These are phyloP conservation scores for Mycena maculata DNA, from an alignment of 768 basidiomycete genomes.

Conservation along the genomic window DNA sequence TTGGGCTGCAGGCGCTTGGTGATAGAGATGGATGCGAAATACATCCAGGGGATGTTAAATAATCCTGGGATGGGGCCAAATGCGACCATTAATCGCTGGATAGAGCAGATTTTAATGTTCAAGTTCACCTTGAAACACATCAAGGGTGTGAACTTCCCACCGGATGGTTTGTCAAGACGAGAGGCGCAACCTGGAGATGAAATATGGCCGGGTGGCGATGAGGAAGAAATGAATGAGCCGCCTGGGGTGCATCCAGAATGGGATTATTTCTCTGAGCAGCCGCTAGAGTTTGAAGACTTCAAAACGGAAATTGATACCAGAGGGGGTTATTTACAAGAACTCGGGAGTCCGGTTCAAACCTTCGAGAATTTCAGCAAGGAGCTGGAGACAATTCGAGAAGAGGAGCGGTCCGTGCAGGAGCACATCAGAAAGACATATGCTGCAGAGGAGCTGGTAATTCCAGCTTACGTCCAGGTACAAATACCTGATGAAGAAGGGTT, in stretches of 20 bases:
- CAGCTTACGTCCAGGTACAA: constrained; percentile 11
- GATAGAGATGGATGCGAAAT: constrained; percentile 40
- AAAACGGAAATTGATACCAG: constrained; percentile 20
- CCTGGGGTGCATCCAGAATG: constrained; percentile 3
- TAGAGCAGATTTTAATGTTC: constrained; percentile 36
- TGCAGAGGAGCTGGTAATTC: background rate
- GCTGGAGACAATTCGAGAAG: background rate
- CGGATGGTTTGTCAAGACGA: constrained; percentile 38
- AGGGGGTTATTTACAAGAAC: constrained; percentile 17
- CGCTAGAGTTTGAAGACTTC: constrained; percentile 21
- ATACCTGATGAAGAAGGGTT: background rate
- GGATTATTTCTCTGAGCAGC: constrained; percentile 18
- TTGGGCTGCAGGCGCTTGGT: constrained; percentile 31
- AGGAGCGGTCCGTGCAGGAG: background rate
- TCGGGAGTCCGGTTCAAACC: background rate
- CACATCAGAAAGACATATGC: background rate
- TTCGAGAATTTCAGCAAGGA: background rate
- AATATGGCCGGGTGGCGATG: background rate
- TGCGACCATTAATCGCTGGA: constrained; percentile 40
- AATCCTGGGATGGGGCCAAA: constrained; percentile 36
- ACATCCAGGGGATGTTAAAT: constrained; percentile 34
- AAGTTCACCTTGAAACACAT: constrained; percentile 34
- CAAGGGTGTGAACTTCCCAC: constrained; percentile 19
- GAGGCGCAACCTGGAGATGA: constrained; percentile 7
- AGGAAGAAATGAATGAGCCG: background rate